These are phyloP conservation scores for Kodamaea kakaduensis DNA, from an alignment of 805 yeast genomes.

Conservation along the genomic window DNA sequence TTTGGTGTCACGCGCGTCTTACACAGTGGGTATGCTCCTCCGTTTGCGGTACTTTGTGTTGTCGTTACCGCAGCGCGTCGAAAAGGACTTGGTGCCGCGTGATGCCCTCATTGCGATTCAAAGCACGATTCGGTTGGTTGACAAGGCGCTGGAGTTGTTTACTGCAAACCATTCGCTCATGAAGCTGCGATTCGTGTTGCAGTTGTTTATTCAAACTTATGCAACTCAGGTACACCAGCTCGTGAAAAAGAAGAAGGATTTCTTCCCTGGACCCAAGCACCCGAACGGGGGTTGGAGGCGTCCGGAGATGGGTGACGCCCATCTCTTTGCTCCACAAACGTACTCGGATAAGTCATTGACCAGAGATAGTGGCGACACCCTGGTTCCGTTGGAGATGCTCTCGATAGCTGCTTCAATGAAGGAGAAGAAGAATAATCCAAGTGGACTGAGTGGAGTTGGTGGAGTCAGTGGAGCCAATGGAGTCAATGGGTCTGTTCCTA, in stretches of 20 bases:
- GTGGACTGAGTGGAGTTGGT: no score
- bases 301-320: slow-evolving; percentile 18
- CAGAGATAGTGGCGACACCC: neutral
- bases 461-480: no score
- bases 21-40: slow-evolving; percentile 61
- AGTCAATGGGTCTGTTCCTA: no score
- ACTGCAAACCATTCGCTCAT: slow-evolving; percentile 46
- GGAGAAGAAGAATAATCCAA: neutral
- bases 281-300: slow-evolving; percentile 13
- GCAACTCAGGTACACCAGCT: slow-evolving; percentile 47
- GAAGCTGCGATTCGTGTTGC: slow-evolving; percentile 53
- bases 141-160: slow-evolving; percentile 23
- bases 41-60: slow-evolving; percentile 54
- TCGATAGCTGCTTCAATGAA: slow-evolving; percentile 1
- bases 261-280: slow-evolving; percentile 1
- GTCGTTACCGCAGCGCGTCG: slow-evolving; percentile 45
- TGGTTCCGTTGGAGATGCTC: slow-evolving; percentile 4
- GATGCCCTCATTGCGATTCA: slow-evolving; percentile 37
- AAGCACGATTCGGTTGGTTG: slow-evolving; percentile 24
- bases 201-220: slow-evolving; percentile 59
- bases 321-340: slow-evolving; percentile 9
- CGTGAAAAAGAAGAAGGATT: slow-evolving; percentile 21
- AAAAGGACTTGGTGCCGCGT: slow-evolving; percentile 45
- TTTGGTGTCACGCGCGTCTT: slow-evolving; percentile 54
- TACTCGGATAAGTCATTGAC: slow-evolving; percentile 5